Evolutionary conservation across 352 stramenopile genomes (phyloP).

Genomic region (Pythium periplocum): DNA sequence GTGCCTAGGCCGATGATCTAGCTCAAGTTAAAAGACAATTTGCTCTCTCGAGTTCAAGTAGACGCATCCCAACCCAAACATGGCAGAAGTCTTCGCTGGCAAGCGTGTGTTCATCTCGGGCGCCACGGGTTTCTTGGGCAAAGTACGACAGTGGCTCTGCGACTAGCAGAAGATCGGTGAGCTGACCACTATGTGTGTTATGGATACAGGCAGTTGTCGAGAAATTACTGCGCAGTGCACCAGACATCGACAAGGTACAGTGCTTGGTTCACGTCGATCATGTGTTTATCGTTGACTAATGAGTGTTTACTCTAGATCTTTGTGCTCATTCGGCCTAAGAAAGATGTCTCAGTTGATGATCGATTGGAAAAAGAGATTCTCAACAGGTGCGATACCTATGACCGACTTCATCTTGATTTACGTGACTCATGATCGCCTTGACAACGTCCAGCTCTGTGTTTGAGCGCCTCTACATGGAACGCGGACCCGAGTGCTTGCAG

Average conservation of each 20-base stretch:
- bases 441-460: constrained; percentile 49
- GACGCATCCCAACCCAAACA: neutral
- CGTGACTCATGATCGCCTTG: neutral
- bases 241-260: constrained; percentile 43
- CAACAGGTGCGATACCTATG: constrained; percentile 19
- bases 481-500: constrained; percentile 33
- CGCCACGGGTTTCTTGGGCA: constrained; percentile 83
- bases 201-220: constrained; percentile 56
- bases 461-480: constrained; percentile 51
- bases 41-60: too few relatives aligned
- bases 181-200: too few relatives aligned
- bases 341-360: constrained; percentile 44
- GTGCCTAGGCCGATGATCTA: too few relatives aligned
- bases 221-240: constrained; percentile 69
- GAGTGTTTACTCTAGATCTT: constrained; percentile 34
- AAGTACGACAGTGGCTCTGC: constrained; percentile 25
- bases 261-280: neutral
- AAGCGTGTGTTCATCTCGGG: constrained; percentile 83
- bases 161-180: too few relatives aligned
- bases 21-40: too few relatives aligned
- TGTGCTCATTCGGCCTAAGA: constrained; percentile 73
- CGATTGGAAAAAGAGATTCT: constrained; percentile 77
- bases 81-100: constrained; percentile 29
- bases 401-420: too few relatives aligned
- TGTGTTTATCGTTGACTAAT: too few relatives aligned